Evolutionary conservation across 2,329 filamentous ascomycete species (phyloP).

Genomic region (Ophiosphaerella narmari): DNA sequence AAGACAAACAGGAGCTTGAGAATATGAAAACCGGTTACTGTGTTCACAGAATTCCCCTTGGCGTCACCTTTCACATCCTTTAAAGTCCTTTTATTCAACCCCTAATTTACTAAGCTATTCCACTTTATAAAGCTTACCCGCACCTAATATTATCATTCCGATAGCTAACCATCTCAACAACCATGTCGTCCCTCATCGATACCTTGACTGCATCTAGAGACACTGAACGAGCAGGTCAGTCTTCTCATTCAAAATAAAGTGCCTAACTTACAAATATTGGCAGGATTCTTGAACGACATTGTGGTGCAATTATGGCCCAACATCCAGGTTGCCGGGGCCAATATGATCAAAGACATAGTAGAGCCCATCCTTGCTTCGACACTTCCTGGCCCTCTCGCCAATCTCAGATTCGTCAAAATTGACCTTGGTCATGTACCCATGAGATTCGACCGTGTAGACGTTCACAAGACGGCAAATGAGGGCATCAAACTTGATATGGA

Average conservation of each 20-base stretch:
- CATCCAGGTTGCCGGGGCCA: constrained; percentile 51
- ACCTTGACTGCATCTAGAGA: constrained; percentile 49
- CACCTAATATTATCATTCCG: background rate
- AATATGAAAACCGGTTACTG: constrained; percentile 7
- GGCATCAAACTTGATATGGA: constrained; percentile 58
- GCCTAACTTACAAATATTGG: background rate
- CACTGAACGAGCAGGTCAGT: constrained; percentile 47
- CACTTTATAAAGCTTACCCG: no score
- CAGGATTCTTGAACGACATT: constrained; percentile 56
- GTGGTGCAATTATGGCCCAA: constrained; percentile 57
- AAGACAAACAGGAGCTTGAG: constrained; percentile 6
- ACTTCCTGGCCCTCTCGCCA: constrained; percentile 51
- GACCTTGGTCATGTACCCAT: constrained; percentile 53
- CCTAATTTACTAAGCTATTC: no score
- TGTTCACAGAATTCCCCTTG: background rate
- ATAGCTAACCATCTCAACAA: background rate
- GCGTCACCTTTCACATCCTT: background rate
- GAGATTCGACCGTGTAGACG: constrained; percentile 49
- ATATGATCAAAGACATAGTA: constrained; percentile 54
- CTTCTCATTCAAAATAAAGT: background rate
- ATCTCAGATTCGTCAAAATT: constrained; percentile 53
- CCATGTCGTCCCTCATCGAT: constrained; percentile 38
- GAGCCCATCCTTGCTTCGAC: constrained; percentile 55
- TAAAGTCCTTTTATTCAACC: no score
- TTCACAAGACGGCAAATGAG: constrained; percentile 50